phyloP scores from a whole-genome alignment of 768 basidiomycete species.

The Lactarius hatsudake region DNA sequence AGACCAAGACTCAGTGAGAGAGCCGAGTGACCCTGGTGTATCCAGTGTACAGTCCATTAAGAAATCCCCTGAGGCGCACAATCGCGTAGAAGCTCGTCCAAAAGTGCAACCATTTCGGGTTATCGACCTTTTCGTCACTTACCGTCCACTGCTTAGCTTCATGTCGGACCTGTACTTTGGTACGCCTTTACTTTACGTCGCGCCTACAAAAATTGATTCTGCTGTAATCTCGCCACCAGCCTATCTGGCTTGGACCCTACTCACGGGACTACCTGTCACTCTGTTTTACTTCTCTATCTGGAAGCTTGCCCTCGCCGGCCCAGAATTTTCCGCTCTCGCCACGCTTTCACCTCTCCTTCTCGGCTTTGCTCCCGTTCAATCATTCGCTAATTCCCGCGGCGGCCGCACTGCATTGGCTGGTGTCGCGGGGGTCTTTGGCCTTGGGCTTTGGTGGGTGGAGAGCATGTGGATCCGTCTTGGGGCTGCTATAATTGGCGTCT shows the following conservation, averaged over 20 bases:
- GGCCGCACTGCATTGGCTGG: conserved; percentile 20
- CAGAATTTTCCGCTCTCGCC: conserved; percentile 71
- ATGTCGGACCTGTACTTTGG: conserved; percentile 55
- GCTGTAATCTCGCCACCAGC: conserved; percentile 40
- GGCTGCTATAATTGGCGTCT: conserved; percentile 23
- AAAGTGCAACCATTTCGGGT: background rate
- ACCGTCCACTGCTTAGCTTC: conserved; percentile 31
- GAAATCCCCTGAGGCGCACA: background rate
- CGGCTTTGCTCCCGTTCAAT: conserved; percentile 42
- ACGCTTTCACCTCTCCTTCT: conserved; percentile 70
- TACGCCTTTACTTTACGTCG: conserved; percentile 36
- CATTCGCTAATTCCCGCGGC: conserved; percentile 8
- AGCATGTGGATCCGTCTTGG: conserved; percentile 26
- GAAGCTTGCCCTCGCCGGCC: conserved; percentile 82
- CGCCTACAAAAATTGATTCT: conserved; percentile 10
- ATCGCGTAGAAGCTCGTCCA: conserved; percentile 5
- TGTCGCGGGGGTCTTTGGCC: conserved; percentile 10
- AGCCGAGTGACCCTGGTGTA: conserved; percentile 10
- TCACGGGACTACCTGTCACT: conserved; percentile 73
- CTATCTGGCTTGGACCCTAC: conserved; percentile 79
- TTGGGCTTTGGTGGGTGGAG: conserved; percentile 26
- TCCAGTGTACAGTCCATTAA: background rate
- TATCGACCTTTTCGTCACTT: background rate
- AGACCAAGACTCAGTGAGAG: conserved; percentile 5
- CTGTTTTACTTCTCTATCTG: conserved; percentile 93